A percentile compares a stretch with the other conserved stretches of the same genome.
Evolutionary conservation across 768 basidiomycete species (phyloP).

Genomic region (Phanerochaete sordida): DNA sequence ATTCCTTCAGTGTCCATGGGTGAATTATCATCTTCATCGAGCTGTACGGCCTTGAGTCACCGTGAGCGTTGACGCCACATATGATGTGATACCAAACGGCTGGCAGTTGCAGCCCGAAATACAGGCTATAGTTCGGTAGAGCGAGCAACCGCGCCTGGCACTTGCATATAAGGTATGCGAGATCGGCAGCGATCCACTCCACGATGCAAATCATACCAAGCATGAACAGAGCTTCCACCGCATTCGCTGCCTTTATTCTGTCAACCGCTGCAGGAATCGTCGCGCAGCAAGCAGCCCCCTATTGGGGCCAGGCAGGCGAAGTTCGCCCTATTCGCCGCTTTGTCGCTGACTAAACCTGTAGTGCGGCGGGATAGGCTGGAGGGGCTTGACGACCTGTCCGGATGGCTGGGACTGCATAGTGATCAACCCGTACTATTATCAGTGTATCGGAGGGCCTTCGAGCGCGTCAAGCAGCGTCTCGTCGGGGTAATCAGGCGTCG

Average conservation of each 20-base stretch:
- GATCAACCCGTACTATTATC: conserved; percentile 47
- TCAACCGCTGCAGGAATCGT: conserved; percentile 13
- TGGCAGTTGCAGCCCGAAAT: conserved; percentile 5
- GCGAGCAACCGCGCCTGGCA: too few species aligned
- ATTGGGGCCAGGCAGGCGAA: conserved; percentile 22
- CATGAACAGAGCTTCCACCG: conserved; percentile 12
- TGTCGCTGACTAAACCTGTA: conserved; percentile 14
- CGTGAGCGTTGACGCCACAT: too few species aligned
- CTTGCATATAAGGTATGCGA: neutral
- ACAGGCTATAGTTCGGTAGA: conserved; percentile 14
- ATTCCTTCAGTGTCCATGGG: too few species aligned
- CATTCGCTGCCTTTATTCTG: conserved; percentile 14
- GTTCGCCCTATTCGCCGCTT: too few species aligned
- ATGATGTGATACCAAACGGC: too few species aligned
- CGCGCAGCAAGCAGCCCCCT: conserved; percentile 22
- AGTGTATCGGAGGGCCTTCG: conserved; percentile 43
- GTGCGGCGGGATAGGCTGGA: conserved; percentile 53
- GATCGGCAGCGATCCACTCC: too few species aligned
- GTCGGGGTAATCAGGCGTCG: too few species aligned
- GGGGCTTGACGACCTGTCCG: conserved; percentile 46
- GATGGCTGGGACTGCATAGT: conserved; percentile 43
- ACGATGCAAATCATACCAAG: neutral
- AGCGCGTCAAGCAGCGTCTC: too few species aligned
- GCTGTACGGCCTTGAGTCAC: too few species aligned
- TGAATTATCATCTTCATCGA: too few species aligned